phyloP scores from a whole-genome alignment of 108 stramenopile genomes.

The Chaetoceros tenuissimus region DNA sequence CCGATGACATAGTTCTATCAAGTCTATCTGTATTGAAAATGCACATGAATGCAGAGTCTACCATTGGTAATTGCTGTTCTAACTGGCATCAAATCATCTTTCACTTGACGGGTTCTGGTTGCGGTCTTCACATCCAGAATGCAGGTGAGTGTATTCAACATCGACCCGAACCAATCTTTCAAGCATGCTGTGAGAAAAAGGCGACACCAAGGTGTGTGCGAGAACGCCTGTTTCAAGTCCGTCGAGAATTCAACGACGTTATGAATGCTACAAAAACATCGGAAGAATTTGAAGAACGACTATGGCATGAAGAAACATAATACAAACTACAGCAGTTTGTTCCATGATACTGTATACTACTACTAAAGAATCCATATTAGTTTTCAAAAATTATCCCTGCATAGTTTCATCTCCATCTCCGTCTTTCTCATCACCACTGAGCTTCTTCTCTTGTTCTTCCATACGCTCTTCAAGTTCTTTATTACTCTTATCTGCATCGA shows the following conservation, averaged over 20 bases:
- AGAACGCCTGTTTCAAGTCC: background rate
- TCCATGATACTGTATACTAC: too few species aligned
- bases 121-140: background rate
- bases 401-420: too few species aligned
- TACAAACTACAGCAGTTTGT: too few species aligned
- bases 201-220: background rate
- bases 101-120: background rate
- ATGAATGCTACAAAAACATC: background rate
- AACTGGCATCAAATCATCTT: background rate
- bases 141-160: background rate
- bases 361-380: too few species aligned
- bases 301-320: too few species aligned
- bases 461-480: conserved; percentile 20
- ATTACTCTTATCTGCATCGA: conserved; percentile 61
- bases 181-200: background rate
- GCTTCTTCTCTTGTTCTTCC: conserved; percentile 25
- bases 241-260: background rate
- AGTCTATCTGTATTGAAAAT: background rate
- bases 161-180: background rate
- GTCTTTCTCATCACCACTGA: conserved; percentile 6
- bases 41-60: background rate
- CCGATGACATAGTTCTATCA: background rate
- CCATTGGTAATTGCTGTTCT: background rate
- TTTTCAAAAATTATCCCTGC: too few species aligned
- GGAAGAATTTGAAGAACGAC: too few species aligned